Evolutionary conservation across 2,329 filamentous ascomycete species (phyloP), one percentile per base, ranked within the genome.

Genomic region (Clarireedia hainanense): DNA sequence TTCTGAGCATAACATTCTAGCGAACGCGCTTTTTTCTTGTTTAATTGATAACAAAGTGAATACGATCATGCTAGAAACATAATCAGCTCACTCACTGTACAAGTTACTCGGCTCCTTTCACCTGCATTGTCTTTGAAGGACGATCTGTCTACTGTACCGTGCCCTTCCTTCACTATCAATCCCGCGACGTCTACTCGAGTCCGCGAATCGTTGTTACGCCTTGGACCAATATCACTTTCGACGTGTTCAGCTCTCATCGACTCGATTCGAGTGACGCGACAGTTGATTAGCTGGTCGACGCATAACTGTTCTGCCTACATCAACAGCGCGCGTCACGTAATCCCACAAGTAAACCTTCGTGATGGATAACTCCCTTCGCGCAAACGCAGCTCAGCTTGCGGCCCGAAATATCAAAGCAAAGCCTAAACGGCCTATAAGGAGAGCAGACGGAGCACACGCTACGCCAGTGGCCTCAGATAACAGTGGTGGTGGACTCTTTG

Each of bases 381-480:
- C 65, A 20, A 70, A 64, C 51, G 68, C 68, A 30, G 67, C 68
- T 47, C 68, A 70, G 51, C 50, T 70, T 48, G 68, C 68, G 26
- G 55, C 60, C 1, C 61, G 68, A 50, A 66, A 59, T 39, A 65
- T 70, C 56, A 68, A 66, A 50, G 56, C 57, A 17, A 57, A 60
- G 37, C 58, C 57, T 15, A 64, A 60, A 50, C 47, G 50, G 30
- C 47, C 54, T 9, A 26, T 45, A 49, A 42, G 10, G 24, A 53
- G 46, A 50, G 47, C 48, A 6, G 26, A 17, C 45, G 10, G 17
- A 39, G 14, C 20, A 34, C 34, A 24, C 26, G 34, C 49, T 39
- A 43, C 50, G 47, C 30, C 59, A 52, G 27, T 58, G 5, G 23
- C 39, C 49, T 39, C 17, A 14, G 23, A 24, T 6, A 54, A 52